Conservation (phyloP, 805 yeast genomes). For the Metschnikowia gelsemii region DNA sequence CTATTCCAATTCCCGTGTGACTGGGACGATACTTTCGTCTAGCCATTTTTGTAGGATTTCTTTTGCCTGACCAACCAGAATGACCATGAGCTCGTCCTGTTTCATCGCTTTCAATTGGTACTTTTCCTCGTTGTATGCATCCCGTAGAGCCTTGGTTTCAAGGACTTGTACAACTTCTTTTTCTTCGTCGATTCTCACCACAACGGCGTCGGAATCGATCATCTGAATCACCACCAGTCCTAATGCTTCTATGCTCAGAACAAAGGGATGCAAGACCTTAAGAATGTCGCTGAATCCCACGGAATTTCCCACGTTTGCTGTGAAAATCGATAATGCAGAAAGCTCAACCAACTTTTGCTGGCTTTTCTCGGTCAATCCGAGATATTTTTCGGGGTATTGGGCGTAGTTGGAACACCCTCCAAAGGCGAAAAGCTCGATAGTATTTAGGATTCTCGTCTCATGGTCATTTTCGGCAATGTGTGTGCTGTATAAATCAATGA, state of each 20-base stretch:
- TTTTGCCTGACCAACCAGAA: constrained; percentile 22
- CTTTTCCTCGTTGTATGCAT: constrained; percentile 29
- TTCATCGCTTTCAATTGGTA: constrained; percentile 26
- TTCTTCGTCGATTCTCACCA: constrained; percentile 31
- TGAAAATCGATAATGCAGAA: constrained; percentile 26
- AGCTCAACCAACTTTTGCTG: constrained; percentile 29
- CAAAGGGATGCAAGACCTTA: constrained; percentile 3
- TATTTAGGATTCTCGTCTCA: constrained; percentile 19
- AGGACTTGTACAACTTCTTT: constrained; percentile 18
- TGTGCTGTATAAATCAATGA: constrained; percentile 1
- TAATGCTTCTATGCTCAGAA: constrained; percentile 11
- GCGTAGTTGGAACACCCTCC: constrained; percentile 32
- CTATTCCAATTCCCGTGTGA: constrained; percentile 1
- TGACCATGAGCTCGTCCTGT: constrained; percentile 25
- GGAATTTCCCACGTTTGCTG: constrained; percentile 25
- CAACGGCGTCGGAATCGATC: constrained; percentile 26
- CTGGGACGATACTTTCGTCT: constrained; percentile 11
- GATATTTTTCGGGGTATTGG: constrained; percentile 19
- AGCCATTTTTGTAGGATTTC: constrained; percentile 27
- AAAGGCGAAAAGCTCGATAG: constrained; percentile 40
- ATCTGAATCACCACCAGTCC: constrained; percentile 27
- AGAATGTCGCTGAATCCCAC: constrained; percentile 21
- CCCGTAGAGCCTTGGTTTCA: constrained; percentile 27
- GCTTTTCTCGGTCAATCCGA: constrained; percentile 17
- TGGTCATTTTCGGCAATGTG: not conserved